Percentiles rank a stretch among this genome's conserved stretches.
Evolutionary conservation across 1,284 basidiomycete genomes (phyloP).

Genomic region (Macrocystidia cucumis): DNA sequence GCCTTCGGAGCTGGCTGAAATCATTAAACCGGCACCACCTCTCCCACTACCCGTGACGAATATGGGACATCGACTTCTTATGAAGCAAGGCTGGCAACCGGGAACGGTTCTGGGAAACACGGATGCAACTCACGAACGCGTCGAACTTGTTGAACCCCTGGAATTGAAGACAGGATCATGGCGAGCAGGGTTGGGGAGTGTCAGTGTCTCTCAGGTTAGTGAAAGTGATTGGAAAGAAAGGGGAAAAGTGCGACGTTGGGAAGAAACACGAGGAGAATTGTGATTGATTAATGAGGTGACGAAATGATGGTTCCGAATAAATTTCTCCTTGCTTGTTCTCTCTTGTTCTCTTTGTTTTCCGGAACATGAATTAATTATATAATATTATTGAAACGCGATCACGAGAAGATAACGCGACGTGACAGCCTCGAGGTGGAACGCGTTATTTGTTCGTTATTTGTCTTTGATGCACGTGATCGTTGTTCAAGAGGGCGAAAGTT

Average conservation of each 20-base stretch:
- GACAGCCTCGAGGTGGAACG: slow-evolving; percentile 11
- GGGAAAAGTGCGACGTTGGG: slow-evolving; percentile 18
- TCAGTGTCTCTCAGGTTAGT: slow-evolving; percentile 10
- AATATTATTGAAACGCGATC: too few relatives aligned
- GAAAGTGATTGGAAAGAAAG: slow-evolving; percentile 16
- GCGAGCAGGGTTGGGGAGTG: slow-evolving; percentile 50
- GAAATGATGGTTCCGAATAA: too few relatives aligned
- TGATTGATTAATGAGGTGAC: too few relatives aligned
- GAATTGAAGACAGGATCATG: slow-evolving; percentile 31
- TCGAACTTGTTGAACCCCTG: slow-evolving; percentile 48
- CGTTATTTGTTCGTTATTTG: slow-evolving; percentile 27
- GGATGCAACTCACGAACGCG: slow-evolving; percentile 20
- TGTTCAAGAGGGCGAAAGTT: slow-evolving; percentile 17
- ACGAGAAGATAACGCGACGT: slow-evolving; percentile 16
- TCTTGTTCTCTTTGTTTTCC: too few relatives aligned
- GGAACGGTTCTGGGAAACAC: slow-evolving; percentile 47
- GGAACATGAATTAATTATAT: too few relatives aligned
- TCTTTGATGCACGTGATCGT: slow-evolving; percentile 29
- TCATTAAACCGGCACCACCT: slow-evolving; percentile 28
- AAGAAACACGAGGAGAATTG: background rate
- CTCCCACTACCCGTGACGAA: slow-evolving; percentile 50
- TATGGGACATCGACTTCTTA: slow-evolving; percentile 56
- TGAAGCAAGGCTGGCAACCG: slow-evolving; percentile 70
- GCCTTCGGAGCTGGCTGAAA: slow-evolving; percentile 8
- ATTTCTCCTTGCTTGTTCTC: too few relatives aligned